These are phyloP conservation scores for Pharus latifolius DNA, from an alignment of 176 grass and related monocot genomes.

Conservation along the genomic window DNA sequence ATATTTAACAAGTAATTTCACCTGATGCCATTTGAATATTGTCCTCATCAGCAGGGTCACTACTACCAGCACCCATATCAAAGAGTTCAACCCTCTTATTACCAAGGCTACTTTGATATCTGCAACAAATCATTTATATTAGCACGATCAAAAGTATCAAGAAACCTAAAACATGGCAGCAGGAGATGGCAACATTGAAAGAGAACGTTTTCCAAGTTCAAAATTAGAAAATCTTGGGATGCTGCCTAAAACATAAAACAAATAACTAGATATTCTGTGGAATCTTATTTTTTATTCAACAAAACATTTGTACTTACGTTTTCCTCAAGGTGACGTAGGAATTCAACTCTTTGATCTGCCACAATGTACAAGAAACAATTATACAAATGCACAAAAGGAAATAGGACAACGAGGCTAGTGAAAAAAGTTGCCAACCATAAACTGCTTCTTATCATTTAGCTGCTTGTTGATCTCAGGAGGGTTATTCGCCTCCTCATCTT, in stretches of 20 bases:
- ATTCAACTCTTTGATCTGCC: slow-evolving; percentile 97
- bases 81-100: slow-evolving; percentile 94
- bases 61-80: slow-evolving; percentile 67
- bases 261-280: neutral
- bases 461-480: slow-evolving; percentile 63
- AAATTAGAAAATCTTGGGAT: neutral
- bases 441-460: slow-evolving; percentile 93
- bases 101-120: slow-evolving; percentile 94
- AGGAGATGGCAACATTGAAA: neutral
- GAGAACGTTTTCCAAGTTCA: neutral
- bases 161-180: neutral
- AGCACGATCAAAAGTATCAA: slow-evolving; percentile 2
- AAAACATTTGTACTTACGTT: slow-evolving; percentile 57
- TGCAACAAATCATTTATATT: slow-evolving; percentile 18
- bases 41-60: slow-evolving; percentile 52
- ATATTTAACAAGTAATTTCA: slow-evolving; percentile 3
- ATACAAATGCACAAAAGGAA: neutral
- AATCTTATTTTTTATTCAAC: neutral
- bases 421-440: slow-evolving; percentile 51
- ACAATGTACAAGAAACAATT: slow-evolving; percentile 14
- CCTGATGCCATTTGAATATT: slow-evolving; percentile 86
- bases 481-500: slow-evolving; percentile 70
- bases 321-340: slow-evolving; percentile 97
- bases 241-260: neutral
- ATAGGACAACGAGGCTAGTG: neutral